These are phyloP conservation scores for Cenococcum geophilum DNA, from an alignment of 495 filamentous ascomycete genomes.

Conservation along the genomic window DNA sequence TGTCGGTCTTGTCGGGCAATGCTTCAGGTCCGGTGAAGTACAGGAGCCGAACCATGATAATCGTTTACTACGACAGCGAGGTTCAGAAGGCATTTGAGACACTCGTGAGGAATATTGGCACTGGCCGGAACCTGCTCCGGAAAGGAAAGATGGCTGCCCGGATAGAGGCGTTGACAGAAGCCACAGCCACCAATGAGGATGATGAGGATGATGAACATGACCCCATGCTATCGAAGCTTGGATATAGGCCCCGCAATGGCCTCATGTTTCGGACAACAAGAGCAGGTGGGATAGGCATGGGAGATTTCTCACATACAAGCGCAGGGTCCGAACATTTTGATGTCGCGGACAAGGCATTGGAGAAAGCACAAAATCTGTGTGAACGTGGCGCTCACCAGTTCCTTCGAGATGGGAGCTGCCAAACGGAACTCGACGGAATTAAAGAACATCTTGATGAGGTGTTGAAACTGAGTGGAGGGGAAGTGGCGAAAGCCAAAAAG, in stretches of 20 bases:
- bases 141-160: constrained; percentile 68
- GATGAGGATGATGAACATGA: constrained; percentile 41
- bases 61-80: constrained; percentile 84
- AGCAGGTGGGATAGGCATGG: not conserved
- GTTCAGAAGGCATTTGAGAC: constrained; percentile 75
- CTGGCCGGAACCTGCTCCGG: constrained; percentile 73
- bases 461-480: constrained; percentile 42
- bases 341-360: constrained; percentile 65
- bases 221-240: constrained; percentile 28
- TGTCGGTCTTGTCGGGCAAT: constrained; percentile 52
- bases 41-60: constrained; percentile 69
- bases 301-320: constrained; percentile 1
- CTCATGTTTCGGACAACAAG: constrained; percentile 16
- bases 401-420: constrained; percentile 74
- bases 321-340: constrained; percentile 50
- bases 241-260: constrained; percentile 19
- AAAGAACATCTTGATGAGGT: constrained; percentile 54
- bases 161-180: constrained; percentile 53
- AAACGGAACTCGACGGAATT: constrained; percentile 62
- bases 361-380: constrained; percentile 71
- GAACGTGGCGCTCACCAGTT: constrained; percentile 84
- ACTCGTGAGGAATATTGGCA: constrained; percentile 70
- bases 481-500: constrained; percentile 35
- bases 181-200: constrained; percentile 30
- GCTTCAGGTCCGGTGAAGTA: constrained; percentile 48